Evolutionary conservation across 306 rosid species (phyloP).

Genomic region (Senna siamea): DNA sequence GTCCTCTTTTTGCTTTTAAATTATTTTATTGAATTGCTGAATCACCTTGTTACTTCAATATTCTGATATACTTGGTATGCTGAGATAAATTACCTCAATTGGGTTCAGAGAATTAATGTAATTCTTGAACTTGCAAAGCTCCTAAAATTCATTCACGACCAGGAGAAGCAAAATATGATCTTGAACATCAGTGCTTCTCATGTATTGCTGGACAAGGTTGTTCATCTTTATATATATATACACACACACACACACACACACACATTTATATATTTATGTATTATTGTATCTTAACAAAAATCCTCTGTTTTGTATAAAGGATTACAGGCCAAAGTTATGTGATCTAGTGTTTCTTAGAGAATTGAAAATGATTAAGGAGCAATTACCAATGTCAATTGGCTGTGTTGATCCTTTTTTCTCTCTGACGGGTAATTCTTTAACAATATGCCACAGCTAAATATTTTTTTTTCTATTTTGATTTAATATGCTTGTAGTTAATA

Average conservation of each 20-base stretch:
- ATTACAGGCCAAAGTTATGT: slow-evolving; percentile 55
- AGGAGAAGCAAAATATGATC: slow-evolving; percentile 53
- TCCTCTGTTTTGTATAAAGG: slow-evolving; percentile 33
- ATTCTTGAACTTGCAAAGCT: slow-evolving; percentile 57
- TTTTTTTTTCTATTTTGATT: no score
- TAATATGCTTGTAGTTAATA: not conserved
- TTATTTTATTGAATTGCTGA: no score
- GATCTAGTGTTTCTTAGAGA: slow-evolving; percentile 45
- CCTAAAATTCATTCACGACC: slow-evolving; percentile 56
- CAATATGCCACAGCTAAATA: not conserved
- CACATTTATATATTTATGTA: no score
- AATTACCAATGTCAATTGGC: slow-evolving; percentile 38
- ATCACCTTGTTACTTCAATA: not conserved
- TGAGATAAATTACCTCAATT: slow-evolving; percentile 49
- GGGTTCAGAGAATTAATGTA: slow-evolving; percentile 58
- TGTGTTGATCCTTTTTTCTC: slow-evolving; percentile 53
- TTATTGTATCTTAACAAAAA: no score
- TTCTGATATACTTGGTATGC: not conserved
- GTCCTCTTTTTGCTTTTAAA: no score
- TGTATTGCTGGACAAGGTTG: slow-evolving; percentile 66
- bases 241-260: no score
- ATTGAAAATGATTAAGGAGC: slow-evolving; percentile 39
- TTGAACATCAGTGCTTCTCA: slow-evolving; percentile 53
- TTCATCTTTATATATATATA: no score
- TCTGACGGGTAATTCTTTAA: slow-evolving; percentile 46